Base-by-base conservation (phyloP, 1,284 basidiomycete species). In the Cutaneotrichosporon sp. region DNA sequence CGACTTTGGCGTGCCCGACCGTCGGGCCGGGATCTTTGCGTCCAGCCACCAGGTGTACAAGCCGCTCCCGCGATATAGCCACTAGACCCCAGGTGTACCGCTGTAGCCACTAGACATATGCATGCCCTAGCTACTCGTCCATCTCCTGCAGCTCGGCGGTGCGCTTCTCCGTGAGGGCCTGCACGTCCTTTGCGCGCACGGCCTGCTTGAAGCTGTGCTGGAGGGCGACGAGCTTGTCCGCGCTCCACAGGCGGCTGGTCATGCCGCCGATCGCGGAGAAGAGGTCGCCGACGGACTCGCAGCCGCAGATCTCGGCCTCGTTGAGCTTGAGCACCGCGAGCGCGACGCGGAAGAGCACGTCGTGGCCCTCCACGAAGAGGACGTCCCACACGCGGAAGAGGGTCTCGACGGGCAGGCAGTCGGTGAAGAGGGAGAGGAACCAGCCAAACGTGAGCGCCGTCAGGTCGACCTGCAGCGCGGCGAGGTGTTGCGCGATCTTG, bases 401-500 rank as follows among this genome's bases (percentile, higher is more conserved):
- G 0, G 92, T 94, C 89, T 89, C 95, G 25, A 97, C 91, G 4
- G 95, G 95, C 4, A 98, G 81, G 77, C 94, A 97, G 72, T 97
- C 94, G 0, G 95, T 97, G 74, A 97, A 99, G 20, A 99, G 82
- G 5, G 92, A 95, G 42, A 99, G 82, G 81, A 98, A 97, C 95
- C 95, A 99, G 3, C 94, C 95, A 80, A 98, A 98, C 62, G 92
- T 97, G 60, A 98, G 92, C 0, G 94, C 94, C 1, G 90, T 88
- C 5, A 99, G 83, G 74, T 99, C 95, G 2, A 98, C 88, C 2
- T 89, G 90, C 0, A 97, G 85, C 18, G 87, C 84, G 4, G 82
- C 83, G 24, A 99, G 83, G 72, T 98, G 94, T 0, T 81, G 74
- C 56, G 88, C 84, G 1, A 97, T 79, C 73, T 86, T 87, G 0